Percentiles rank a stretch among this genome's conserved stretches.
Evolutionary conservation across 441 rosid genomes (phyloP).

Genomic region (Erodium moschatum): DNA sequence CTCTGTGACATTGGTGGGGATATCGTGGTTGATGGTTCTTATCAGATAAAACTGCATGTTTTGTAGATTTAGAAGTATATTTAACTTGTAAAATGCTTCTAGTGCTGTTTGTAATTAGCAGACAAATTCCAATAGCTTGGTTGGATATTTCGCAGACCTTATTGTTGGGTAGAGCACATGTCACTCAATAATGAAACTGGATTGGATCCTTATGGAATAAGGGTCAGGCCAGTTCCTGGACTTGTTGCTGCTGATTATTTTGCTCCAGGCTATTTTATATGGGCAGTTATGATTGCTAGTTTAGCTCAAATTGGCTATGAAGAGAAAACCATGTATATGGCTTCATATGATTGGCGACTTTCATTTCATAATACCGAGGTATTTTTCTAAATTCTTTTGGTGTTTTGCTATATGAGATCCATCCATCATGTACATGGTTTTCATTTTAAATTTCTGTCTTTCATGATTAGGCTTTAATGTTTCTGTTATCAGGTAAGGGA

Average conservation of each 20-base stretch:
- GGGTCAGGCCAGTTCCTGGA: conserved; percentile 81
- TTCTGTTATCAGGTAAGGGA: conserved; percentile 64
- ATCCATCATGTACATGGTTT: neutral
- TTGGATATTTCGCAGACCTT: conserved; percentile 46
- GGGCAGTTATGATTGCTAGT: conserved; percentile 96
- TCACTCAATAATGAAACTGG: conserved; percentile 94
- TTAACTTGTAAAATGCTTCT: conserved; percentile 4
- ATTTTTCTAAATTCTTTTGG: conserved; percentile 13
- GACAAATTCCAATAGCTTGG: conserved; percentile 14
- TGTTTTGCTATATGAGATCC: neutral
- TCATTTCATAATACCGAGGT: conserved; percentile 97
- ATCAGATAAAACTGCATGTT: neutral
- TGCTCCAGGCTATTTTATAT: conserved; percentile 90
- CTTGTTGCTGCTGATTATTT: conserved; percentile 98
- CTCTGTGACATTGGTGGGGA: too few relatives aligned
- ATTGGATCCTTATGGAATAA: conserved; percentile 74
- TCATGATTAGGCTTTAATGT: conserved; percentile 11
- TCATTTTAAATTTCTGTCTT: conserved; percentile 1
- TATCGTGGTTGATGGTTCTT: neutral
- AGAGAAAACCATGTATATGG: conserved; percentile 93
- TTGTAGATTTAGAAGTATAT: conserved; percentile 3
- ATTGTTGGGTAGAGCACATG: conserved; percentile 98
- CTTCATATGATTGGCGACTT: conserved; percentile 93
- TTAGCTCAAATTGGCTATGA: conserved; percentile 92
- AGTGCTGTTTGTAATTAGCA: conserved; percentile 13